Evolutionary conservation across 805 yeast genomes (phyloP), one percentile per base, ranked within the genome.

Genomic region (Candida stauntonica): DNA sequence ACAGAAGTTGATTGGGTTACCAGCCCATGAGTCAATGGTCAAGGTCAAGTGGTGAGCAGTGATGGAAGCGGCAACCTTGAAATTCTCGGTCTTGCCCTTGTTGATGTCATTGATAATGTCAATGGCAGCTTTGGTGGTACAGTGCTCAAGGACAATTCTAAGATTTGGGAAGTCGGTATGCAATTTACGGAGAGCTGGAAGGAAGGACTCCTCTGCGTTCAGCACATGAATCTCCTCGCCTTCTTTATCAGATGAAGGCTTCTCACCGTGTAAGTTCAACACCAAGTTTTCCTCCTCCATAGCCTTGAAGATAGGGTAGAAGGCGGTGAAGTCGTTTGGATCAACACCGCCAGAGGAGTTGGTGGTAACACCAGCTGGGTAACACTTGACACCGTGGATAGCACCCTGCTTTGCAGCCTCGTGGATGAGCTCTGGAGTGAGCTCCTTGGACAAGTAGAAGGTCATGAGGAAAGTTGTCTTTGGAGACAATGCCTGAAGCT

Each of bases 281-380:
- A 93, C 82, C 58, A 93, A 62, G 35, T 75, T 73, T 45, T 85
- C 75, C 46, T 77, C 72, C 62, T 91, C 82, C 91, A 93, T 81
- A 12, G 86, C 95, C 55, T 83, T 72, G 58, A 93, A 93, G 8
- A 93, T 72, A 5, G 96, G 95, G 60, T 88, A 93, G 54, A 89
- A 93, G 5, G 73, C 79, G 33, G 82, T 75, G 63, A 93, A 93
- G 55, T 91, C 95, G 52, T 88, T 86, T 17, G 94, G 94, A 60
- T 85, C 93, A 17, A 93, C 96, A 35, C 99, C 99, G 3, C 81
- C 85, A 34, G 75, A 63, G 8, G 96, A 87, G 66, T 93, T 93
- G 28, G 99, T 93, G n/a, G 99, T 93, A 23, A 93, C 99, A 31
- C 99, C 99, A 2, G 98, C 97, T 29, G 99, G 99, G 61, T 93